phyloP scores from a whole-genome alignment of 2,329 filamentous ascomycete genomes.

The Sclerotinia nivalis region DNA sequence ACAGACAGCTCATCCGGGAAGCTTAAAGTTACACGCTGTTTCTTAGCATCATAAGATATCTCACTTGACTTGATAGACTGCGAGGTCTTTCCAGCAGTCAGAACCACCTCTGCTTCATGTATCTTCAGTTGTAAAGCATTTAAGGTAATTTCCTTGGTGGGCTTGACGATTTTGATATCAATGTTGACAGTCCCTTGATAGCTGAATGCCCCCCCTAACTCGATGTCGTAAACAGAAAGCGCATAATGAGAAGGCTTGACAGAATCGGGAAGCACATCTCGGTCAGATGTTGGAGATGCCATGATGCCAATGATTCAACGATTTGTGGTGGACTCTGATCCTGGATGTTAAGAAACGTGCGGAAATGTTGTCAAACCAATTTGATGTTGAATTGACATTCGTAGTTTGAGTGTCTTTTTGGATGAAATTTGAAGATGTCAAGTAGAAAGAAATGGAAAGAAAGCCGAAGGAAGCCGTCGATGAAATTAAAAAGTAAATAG shows the following conservation, averaged over 20 bases:
- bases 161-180: constrained; percentile 68
- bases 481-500: background rate
- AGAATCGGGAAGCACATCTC: constrained; percentile 61
- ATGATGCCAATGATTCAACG: constrained; percentile 26
- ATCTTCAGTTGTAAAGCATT: constrained; percentile 86
- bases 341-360: background rate
- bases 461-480: constrained; percentile 8
- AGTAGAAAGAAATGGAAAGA: constrained; percentile 6
- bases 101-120: constrained; percentile 61
- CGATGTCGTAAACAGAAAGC: constrained; percentile 77
- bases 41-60: constrained; percentile 78
- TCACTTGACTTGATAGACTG: constrained; percentile 58
- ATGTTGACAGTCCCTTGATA: constrained; percentile 88
- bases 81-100: constrained; percentile 59
- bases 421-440: background rate
- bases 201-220: constrained; percentile 66
- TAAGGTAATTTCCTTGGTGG: constrained; percentile 75
- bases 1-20: constrained; percentile 72
- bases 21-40: constrained; percentile 77
- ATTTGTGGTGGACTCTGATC: background rate
- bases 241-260: constrained; percentile 86
- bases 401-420: background rate
- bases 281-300: constrained; percentile 51
- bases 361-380: background rate
- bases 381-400: background rate